Base-by-base conservation (phyloP, 768 basidiomycete genomes). In the Lentinus brumalis region DNA sequence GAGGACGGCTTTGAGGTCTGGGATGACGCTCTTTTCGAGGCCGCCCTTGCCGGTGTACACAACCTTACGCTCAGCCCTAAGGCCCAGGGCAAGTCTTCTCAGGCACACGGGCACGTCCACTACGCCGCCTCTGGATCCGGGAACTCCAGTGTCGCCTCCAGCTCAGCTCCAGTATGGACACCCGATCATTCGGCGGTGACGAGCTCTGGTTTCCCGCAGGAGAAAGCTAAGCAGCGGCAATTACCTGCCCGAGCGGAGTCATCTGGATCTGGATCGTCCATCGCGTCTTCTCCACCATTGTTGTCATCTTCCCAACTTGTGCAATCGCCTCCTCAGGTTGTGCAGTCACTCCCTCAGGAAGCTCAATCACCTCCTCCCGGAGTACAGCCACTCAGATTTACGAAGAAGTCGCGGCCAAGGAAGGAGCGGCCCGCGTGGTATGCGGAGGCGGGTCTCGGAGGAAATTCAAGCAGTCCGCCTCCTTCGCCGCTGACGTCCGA, bases 1-100 rank as follows among this genome's bases (percentile, higher is more conserved):
- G 75, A 75, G 32, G 76, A 78, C 47, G 79, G 79, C 16, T 78
- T 76, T 63, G 79, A 84, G 67, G 71, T 72, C 47, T 85, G 83
- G 77, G 78, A 83, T 60, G 79, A 82, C 47, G 71, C 72, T 21
- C 63, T 57, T 2, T 80, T 77, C 56, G 67, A 73, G 32, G 69
- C 74, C 11, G 75, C 75, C 40, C 71, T 70, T 21, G 70, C 66
- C 38, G 66, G 67, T 12, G 21, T 63, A 31, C 30, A 53, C 54
- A 15, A 38, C 5, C 55, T 57, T 5, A 53, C 62, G 3, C 44
- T 63, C 3, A 15, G 39, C 32, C 26, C 21, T 18, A 26, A 6
- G 6, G n/a, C 32, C n/a, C 35, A 40, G 32, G 56, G 21, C 38
- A 53, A 45, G 29, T 35, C 56, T 53, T 44, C 38, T 45, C 57